A percentile compares a stretch with the other conserved stretches of the same genome.
These are phyloP conservation scores for Alternaria burnsii DNA, from an alignment of 2,329 filamentous ascomycete genomes.

Conservation along the genomic window DNA sequence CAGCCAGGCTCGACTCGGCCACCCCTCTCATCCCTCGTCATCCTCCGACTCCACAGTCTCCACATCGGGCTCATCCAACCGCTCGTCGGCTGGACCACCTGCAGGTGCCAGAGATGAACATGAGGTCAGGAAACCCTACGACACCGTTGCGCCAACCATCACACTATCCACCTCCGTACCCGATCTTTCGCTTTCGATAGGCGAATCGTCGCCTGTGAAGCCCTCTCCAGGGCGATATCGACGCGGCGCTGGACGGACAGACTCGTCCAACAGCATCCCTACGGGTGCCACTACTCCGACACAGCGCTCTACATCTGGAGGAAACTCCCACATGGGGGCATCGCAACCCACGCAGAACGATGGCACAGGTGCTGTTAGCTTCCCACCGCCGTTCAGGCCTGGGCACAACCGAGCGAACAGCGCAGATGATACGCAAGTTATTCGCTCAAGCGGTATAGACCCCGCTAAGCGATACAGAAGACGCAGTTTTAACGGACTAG, in stretches of 20 bases:
- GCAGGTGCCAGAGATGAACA: conserved; percentile 61
- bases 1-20: conserved; percentile 42
- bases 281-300: conserved; percentile 39
- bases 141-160: conserved; percentile 56
- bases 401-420: conserved; percentile 67
- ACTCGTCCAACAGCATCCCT: conserved; percentile 52
- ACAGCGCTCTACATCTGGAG: conserved; percentile 43
- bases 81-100: conserved; percentile 50
- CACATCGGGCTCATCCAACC: conserved; percentile 60
- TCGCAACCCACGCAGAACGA: conserved; percentile 64
- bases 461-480: conserved; percentile 79
- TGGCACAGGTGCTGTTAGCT: conserved; percentile 58
- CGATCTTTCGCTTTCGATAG: conserved; percentile 63
- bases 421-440: conserved; percentile 75
- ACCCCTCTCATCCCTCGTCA: conserved; percentile 52
- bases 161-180: conserved; percentile 62
- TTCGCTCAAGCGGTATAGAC: conserved; percentile 67
- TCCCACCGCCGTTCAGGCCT: conserved; percentile 41
- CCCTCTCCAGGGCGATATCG: conserved; percentile 85
- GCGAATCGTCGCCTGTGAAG: conserved; percentile 70
- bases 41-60: conserved; percentile 56
- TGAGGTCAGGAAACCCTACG: conserved; percentile 49
- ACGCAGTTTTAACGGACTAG: conserved; percentile 79
- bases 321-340: conserved; percentile 59
- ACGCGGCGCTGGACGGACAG: conserved; percentile 67